A percentile compares a stretch with the other conserved stretches of the same genome.
Conservation (phyloP, 306 rosid genomes). For the Malus fusca region DNA sequence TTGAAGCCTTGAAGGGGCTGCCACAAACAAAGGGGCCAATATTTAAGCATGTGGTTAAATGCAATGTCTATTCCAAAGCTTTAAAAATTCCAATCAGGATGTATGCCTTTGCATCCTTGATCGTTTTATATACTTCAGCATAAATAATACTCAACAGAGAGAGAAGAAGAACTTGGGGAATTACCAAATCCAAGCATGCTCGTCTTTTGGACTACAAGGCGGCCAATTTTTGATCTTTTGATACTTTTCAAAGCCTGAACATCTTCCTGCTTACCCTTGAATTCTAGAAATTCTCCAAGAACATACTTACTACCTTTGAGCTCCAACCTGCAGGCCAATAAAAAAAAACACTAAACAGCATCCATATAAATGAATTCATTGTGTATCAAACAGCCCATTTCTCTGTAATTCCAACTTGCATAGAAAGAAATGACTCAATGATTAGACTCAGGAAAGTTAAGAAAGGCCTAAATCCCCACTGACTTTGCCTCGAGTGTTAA, state of each 20-base stretch:
- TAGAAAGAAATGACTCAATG: background rate
- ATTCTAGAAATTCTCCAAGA: constrained; percentile 85
- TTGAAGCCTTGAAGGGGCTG: constrained; percentile 82
- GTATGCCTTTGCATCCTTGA: background rate
- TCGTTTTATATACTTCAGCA: background rate
- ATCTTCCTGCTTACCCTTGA: constrained; percentile 85
- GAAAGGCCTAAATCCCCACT: background rate
- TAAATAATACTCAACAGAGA: background rate
- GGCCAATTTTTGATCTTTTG: constrained; percentile 76
- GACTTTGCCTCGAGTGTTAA: background rate
- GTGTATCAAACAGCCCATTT: background rate
- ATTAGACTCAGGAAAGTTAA: background rate
- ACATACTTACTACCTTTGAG: constrained; percentile 63
- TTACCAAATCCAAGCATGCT: constrained; percentile 97
- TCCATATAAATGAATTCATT: background rate
- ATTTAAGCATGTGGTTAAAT: background rate
- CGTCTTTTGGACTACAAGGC: constrained; percentile 55
- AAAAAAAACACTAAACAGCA: background rate
- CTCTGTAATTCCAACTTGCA: background rate
- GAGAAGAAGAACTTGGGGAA: constrained; percentile 11
- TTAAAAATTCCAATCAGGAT: background rate
- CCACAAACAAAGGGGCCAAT: constrained; percentile 18
- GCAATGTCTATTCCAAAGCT: background rate
- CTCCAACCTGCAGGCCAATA: constrained; percentile 57
- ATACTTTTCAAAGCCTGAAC: constrained; percentile 48